A percentile compares a stretch with the other conserved stretches of the same genome.
Evolutionary conservation across 805 yeast species (phyloP).

Genomic region (Cyberlindnera meyerae): DNA sequence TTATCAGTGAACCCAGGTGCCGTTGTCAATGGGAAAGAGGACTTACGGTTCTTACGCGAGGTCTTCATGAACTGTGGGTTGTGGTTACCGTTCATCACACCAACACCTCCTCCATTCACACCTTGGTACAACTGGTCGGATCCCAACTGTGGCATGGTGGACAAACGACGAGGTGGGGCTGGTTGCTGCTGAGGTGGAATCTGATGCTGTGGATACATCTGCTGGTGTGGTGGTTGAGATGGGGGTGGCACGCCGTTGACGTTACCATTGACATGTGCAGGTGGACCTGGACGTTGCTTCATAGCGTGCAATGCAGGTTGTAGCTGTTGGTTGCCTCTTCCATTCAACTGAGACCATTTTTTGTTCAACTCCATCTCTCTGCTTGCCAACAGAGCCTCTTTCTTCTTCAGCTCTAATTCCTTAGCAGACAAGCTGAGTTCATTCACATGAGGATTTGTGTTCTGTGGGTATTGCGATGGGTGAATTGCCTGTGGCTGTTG

Average conservation of each 20-base stretch:
- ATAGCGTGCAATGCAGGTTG: slow-evolving; percentile 11
- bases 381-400: slow-evolving; percentile 20
- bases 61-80: slow-evolving; percentile 30
- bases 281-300: slow-evolving; percentile 8
- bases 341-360: slow-evolving; percentile 15
- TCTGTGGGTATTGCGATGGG: slow-evolving; percentile 5
- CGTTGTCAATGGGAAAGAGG: slow-evolving; percentile 28
- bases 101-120: slow-evolving; percentile 10
- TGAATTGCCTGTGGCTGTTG: not conserved
- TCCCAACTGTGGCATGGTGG: slow-evolving; percentile 22
- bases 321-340: slow-evolving; percentile 14
- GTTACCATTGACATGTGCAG: slow-evolving; percentile 4
- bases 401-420: slow-evolving; percentile 25
- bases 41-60: slow-evolving; percentile 42
- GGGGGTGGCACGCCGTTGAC: slow-evolving; percentile 1
- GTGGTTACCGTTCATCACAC: slow-evolving; percentile 10
- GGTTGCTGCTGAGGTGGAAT: slow-evolving; percentile 16
- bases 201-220: slow-evolving; percentile 1
- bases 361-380: slow-evolving; percentile 26
- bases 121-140: slow-evolving; percentile 13
- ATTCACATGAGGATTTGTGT: slow-evolving; percentile 14
- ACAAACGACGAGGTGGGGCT: slow-evolving; percentile 24
- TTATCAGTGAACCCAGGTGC: slow-evolving; percentile 4
- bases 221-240: slow-evolving; percentile 8
- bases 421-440: slow-evolving; percentile 10